Base-by-base conservation (phyloP, 257 asterid species). In the Vinca minor region DNA sequence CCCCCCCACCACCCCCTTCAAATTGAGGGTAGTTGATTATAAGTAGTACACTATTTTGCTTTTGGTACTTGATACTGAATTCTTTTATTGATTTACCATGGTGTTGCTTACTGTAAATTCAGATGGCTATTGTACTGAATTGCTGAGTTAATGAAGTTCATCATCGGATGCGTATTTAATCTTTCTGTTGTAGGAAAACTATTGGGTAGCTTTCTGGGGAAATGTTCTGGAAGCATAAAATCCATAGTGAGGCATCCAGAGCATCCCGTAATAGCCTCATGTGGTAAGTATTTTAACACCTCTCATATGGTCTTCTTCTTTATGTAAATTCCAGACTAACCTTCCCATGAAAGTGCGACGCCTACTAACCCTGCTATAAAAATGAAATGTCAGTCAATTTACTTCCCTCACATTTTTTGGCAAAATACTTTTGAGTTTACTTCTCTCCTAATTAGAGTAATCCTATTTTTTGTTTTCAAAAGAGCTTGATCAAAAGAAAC, bases 151-250 rank as follows among this genome's bases (percentile, higher is more conserved):
- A 31, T 21, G 1, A 31, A 31, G 52, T 28, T 62, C 29, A 7
- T 38, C 54, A 15, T 35, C 49, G 0, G 21, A 64, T 11, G 4
- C 10, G 65, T 52, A 21, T 12, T 35, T 60, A 62, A 28, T 48
- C 70, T 47, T 18, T 55, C n/a, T 60, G 49, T 64, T 74, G 75
- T 62, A 89, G 98, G 97, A 62, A 85, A 87, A 73, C 79, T 87
- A 63, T 68, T 89, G 78, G 99, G 97, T 62, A 74, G 90, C 86
- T 93, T 93, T 72, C 70, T 80, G 66, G 97, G 96, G 46, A 89
- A 93, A 79, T 87, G 97, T 73, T 75, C 92, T 38, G 97, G 99
- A 79, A 89, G 99, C 77, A 79, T 89, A 78, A 87, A 86, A 75
- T 87, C 97, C 70, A 84, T 89, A 65, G 90, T 69, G 42, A 80